A percentile compares a stretch with the other conserved stretches of the same genome.
phyloP scores from a whole-genome alignment of 495 filamentous ascomycete genomes.

The Bacidia rubella region DNA sequence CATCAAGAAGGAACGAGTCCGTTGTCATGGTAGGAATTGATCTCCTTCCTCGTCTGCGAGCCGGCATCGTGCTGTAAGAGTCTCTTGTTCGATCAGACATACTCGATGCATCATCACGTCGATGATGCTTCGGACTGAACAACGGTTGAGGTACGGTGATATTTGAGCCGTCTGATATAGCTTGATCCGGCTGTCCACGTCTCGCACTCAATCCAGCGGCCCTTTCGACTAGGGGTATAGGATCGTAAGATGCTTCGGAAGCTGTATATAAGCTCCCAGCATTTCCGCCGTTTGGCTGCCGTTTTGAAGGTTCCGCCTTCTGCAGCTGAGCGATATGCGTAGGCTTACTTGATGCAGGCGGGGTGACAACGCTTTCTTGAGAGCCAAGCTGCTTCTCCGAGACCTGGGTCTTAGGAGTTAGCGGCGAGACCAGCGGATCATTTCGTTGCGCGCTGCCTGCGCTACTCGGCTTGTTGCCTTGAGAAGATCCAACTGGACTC shows the following conservation, averaged over 20 bases:
- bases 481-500: constrained; percentile 15
- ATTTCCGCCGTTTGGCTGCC: not conserved
- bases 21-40: constrained; percentile 26
- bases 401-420: not conserved
- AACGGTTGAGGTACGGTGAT: constrained; percentile 15
- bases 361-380: not conserved
- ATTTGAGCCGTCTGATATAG: not conserved
- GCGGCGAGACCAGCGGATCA: not conserved
- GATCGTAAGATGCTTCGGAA: constrained; percentile 61
- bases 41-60: constrained; percentile 38
- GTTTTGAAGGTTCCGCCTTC: not conserved
- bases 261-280: constrained; percentile 23
- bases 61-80: not conserved
- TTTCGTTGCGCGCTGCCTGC: not conserved
- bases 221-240: constrained; percentile 62
- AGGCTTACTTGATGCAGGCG: not conserved
- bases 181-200: constrained; percentile 45
- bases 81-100: constrained; percentile 24
- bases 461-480: not conserved
- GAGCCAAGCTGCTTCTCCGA: not conserved
- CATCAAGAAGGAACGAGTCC: constrained; percentile 51
- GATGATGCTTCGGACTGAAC: constrained; percentile 10
- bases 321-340: not conserved
- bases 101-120: constrained; percentile 8
- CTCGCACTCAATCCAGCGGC: constrained; percentile 31